Percentiles rank a stretch among this genome's conserved stretches.
Conservation (phyloP, 306 rosid genomes). For the Citrullus mucosospermus region DNA sequence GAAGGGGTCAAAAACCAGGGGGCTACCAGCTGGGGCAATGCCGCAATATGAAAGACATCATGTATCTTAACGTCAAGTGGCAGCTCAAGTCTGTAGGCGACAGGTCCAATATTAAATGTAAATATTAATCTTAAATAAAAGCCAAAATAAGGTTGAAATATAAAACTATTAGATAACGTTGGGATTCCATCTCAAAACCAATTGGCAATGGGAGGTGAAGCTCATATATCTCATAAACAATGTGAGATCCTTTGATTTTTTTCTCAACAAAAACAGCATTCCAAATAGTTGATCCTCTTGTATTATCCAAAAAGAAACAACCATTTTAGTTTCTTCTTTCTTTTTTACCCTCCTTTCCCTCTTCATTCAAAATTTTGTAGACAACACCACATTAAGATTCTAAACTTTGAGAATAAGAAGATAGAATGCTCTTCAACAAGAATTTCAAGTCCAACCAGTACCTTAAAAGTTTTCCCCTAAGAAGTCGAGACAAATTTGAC, state of each 20-base stretch:
- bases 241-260: too few relatives aligned
- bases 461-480: constrained; percentile 69
- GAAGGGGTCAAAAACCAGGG: too few relatives aligned
- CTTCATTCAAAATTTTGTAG: not conserved
- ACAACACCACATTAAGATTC: not conserved
- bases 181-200: too few relatives aligned
- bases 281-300: not conserved
- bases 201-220: too few relatives aligned
- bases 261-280: not conserved
- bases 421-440: not conserved
- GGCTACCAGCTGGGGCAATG: too few relatives aligned
- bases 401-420: not conserved
- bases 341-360: not conserved
- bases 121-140: not conserved
- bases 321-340: not conserved
- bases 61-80: too few relatives aligned
- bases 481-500: constrained; percentile 32
- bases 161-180: not conserved
- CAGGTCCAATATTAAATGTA: too few relatives aligned
- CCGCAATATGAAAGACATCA: too few relatives aligned
- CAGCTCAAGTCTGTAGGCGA: too few relatives aligned
- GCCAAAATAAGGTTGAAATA: not conserved
- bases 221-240: too few relatives aligned
- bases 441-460: constrained; percentile 14
- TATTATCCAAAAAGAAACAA: not conserved